Evolutionary conservation across 2,329 filamentous ascomycete species (phyloP), one percentile per base, ranked within the genome.

Genomic region (Microsporum audouinii): DNA sequence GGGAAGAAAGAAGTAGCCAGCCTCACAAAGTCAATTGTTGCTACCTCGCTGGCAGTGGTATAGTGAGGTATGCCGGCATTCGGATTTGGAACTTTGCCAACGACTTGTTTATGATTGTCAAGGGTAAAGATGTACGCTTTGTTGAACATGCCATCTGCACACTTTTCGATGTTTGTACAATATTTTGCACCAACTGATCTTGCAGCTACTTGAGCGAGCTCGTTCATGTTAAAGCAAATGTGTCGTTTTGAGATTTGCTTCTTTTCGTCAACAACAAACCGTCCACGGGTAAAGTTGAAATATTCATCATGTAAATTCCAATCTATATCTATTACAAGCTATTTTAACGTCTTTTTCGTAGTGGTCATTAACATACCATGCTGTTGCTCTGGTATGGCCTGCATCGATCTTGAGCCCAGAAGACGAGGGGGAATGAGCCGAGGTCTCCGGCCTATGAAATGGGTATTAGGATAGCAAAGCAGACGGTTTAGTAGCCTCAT

Each of bases 31-130:
- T 73, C 68, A 60, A 75, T 67, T 23, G 72, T 76, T n/a, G 72
- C 73, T 36, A 72, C 72, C 64, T 75, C 73, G 59, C 69, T 71
- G 39, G 73, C 72, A 27, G 70, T 67, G 36, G 69, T 66, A 7
- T 56, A 62, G 27, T 63, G 36, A 12, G 31, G 31, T 5, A 63
- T 58, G 3, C 62, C 60, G 2, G 60, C 60, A 34, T 63, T 63
- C 3, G 62, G 60, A 14, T 63, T 63, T 2, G 62, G 60, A 12
- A 63, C 38, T 34, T 63, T 63, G 3, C 38, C 62, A 60, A 63
- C 41, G 3, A 63, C 62, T 47, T 63, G 43, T 36, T 39, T 59
- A 10, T 57, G 60, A 33, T 57, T 58, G 29, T 63, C 62, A 41
- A 60, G 58, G 1, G 66, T 63, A 56, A 72, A 63, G 8, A 66